A percentile compares a stretch with the other conserved stretches of the same genome.
phyloP scores from a whole-genome alignment of 164 flowering plant genomes.

The Tinospora cordifolia region DNA sequence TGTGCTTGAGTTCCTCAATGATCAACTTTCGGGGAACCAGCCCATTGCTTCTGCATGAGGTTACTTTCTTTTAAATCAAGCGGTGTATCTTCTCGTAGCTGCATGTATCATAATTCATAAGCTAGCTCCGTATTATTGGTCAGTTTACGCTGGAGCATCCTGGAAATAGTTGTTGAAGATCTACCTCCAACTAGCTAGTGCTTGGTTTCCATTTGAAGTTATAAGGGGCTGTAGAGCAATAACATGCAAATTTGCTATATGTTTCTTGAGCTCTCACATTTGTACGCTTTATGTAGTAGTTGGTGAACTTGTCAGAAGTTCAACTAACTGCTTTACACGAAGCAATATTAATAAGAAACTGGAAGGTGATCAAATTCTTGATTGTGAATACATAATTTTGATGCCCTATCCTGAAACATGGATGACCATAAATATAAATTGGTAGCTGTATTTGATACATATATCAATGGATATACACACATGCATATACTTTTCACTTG shows the following conservation, averaged over 20 bases:
- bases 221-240: background rate
- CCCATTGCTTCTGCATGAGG: background rate
- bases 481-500: too few relatives aligned
- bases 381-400: too few relatives aligned
- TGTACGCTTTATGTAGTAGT: background rate
- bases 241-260: too few relatives aligned
- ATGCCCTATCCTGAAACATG: too few relatives aligned
- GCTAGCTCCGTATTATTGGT: background rate
- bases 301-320: background rate
- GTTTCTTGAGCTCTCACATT: background rate
- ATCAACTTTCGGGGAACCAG: constrained; percentile 6
- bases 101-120: constrained; percentile 2
- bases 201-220: background rate
- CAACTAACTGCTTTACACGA: background rate
- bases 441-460: too few relatives aligned
- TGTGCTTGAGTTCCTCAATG: constrained; percentile 11
- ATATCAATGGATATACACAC: too few relatives aligned
- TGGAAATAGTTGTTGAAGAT: background rate
- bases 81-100: background rate
- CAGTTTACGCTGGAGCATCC: background rate
- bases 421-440: too few relatives aligned
- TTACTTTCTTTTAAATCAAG: background rate
- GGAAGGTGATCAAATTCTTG: background rate
- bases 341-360: background rate
- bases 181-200: background rate